Conservation (phyloP, 23 red algal species). For the Gracilaria domingensis region DNA sequence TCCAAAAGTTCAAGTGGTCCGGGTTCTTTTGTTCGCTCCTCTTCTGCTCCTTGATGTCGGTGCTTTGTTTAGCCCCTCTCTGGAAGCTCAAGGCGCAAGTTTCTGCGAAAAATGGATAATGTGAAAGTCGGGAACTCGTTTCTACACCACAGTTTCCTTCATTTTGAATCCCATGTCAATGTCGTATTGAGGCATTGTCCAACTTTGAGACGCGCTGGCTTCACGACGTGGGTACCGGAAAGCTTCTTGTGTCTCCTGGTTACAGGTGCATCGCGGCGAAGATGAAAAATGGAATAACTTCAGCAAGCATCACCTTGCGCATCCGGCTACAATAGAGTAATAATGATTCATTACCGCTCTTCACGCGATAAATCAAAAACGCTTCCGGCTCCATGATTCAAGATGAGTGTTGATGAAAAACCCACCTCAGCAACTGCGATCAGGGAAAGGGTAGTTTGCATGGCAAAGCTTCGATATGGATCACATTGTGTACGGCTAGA, state of each 20-base stretch:
- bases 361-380: neutral
- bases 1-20: conserved; percentile 71
- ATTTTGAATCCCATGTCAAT: neutral
- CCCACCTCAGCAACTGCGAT: neutral
- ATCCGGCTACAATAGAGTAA: neutral
- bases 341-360: neutral
- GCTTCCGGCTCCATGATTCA: neutral
- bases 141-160: neutral
- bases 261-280: too few species aligned
- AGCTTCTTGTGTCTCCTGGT: neutral
- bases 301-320: too few species aligned
- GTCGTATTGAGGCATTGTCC: neutral
- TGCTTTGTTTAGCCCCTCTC: conserved; percentile 34
- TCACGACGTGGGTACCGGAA: neutral
- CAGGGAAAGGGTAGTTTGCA: neutral
- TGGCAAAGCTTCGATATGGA: neutral
- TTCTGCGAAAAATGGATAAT: neutral
- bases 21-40: conserved; percentile 47
- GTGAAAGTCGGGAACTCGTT: neutral
- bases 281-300: too few species aligned
- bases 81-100: conserved; percentile 36
- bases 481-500: neutral
- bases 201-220: neutral
- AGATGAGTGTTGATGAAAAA: neutral
- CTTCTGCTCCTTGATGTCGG: conserved; percentile 35